Evolutionary conservation across 192 early-diverging fungal genomes (phyloP), one percentile per base, ranked within the genome.

Genomic region (Allomyces macrogynus): DNA sequence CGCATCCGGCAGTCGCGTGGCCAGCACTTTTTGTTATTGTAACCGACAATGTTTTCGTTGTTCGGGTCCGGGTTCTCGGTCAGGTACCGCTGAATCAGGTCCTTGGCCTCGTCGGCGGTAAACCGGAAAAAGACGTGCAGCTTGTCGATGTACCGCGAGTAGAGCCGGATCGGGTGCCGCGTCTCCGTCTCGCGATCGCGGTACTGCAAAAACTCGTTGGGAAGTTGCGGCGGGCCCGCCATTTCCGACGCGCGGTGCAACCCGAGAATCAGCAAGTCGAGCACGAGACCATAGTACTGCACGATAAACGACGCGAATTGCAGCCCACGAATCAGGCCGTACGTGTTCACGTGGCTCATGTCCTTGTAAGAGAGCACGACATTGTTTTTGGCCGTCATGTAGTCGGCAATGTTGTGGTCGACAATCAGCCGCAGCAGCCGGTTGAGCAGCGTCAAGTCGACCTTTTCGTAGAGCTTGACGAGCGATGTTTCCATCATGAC

Each of bases 301-400:
- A 92, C 92, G 62, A 99, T 88, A 70, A 99, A 99, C 25, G 89
- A 89, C 42, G 90, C 89, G 67, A 99, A 99, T 74, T 99, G 96
- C 63, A 99, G 82, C 62, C 96, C 96, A 68, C 94, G 89, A 67
- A 99, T 89, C 44, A 99, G 78, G 66, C 96, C 96, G 71, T 89
- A 95, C 23, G 92, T 81, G 74, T 99, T 99, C 61, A 95, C 89
- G 73, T 99, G 96, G 76, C 90, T 91, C 96, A 99, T 99, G 68
- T 99, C 96, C 79, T 97, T 99, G 81, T 95, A 99, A 67, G 84
- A 92, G 62, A 99, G 73, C 16, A 88, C 90, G 43, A 99, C 87
- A 78, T 99, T 99, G 80, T 99, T 99, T 79, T 99, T 99, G 68
- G 93, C 91, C 0, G 96, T 95, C 84, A 97, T 93, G 72, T 99